Base-by-base conservation (phyloP, 2,329 filamentous ascomycete genomes). In the Akanthomyces muscarius region DNA sequence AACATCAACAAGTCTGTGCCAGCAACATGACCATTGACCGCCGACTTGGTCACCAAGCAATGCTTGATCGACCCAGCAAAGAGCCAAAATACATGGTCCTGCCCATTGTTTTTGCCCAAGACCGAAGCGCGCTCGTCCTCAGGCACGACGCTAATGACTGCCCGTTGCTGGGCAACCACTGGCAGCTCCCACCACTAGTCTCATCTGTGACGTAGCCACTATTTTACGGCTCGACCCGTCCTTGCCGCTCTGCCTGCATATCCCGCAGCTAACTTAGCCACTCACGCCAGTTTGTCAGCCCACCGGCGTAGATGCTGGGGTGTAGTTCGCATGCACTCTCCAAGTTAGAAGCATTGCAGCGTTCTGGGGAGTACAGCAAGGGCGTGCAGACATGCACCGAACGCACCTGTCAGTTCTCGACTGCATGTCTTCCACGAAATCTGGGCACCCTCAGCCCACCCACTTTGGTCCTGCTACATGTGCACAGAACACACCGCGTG, bases 181-280 rank as follows among this genome's bases (percentile, higher is more conserved):
- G 2, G 6, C 8, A 33, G 41, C 54, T 47, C 13, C 23, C 16
- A 30, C n/a, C 44, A 25, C 42, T 62, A 55, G 59, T 21, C 13
- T 28, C 50, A 55, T 62, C 38, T 61, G 18, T 45, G 48, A 51
- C 51, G 51, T 23, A 48, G 59, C 51, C 59, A 62, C 41, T 44
- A 4, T 14, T 6, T 14, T 41, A 45, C 59, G 59, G 59, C 44
- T 62, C 25, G 42, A 62, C 59, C 59, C 59, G 59, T 55, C 42
- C 50, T 62, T 60, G 51, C 50, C 59, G 41, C 48, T 44, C 38
- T 25, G 25, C 33, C 25, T 53, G 47, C 48, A 61, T 25, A 25
- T 45, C 11, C 11, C 18, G 25, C 4, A 44, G 25, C 36, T 36
- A 10, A 11, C 28, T 30, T 7, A 11, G 21, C 21, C 21, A 21